Conservation (phyloP, 306 rosid genomes). For the Senna tora region DNA sequence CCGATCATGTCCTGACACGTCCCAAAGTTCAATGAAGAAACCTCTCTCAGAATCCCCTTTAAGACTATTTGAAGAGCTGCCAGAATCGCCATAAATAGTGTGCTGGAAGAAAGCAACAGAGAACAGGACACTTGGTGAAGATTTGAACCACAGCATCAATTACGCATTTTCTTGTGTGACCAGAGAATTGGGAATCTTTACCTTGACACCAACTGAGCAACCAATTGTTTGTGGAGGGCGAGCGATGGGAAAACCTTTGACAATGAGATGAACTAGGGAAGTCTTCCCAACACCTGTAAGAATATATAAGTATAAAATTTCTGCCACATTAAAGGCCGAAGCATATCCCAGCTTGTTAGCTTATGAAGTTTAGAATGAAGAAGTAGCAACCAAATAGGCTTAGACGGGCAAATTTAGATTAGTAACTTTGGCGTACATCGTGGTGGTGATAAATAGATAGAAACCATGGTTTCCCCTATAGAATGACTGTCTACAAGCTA, state of each 20-base stretch:
- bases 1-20: conserved; percentile 77
- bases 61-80: conserved; percentile 70
- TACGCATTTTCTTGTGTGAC: conserved; percentile 11
- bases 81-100: conserved; percentile 57
- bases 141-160: conserved; percentile 20
- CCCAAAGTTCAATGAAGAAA: conserved; percentile 82
- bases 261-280: conserved; percentile 69
- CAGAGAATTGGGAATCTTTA: conserved; percentile 29
- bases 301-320: background rate
- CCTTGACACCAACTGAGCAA: conserved; percentile 76
- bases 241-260: conserved; percentile 58
- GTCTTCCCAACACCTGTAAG: conserved; percentile 73
- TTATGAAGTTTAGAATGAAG: too few species aligned
- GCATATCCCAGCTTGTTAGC: background rate
- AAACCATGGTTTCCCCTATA: background rate
- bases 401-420: background rate
- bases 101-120: conserved; percentile 47
- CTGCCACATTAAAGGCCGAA: background rate
- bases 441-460: background rate
- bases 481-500: background rate
- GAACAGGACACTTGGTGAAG: conserved; percentile 12
- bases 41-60: conserved; percentile 73
- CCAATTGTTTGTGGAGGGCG: conserved; percentile 72
- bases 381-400: background rate
- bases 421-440: background rate